Percentiles rank a stretch among this genome's conserved stretches.
Evolutionary conservation across 1,284 basidiomycete genomes (phyloP).

Genomic region (Sanghuangporus weigelae): DNA sequence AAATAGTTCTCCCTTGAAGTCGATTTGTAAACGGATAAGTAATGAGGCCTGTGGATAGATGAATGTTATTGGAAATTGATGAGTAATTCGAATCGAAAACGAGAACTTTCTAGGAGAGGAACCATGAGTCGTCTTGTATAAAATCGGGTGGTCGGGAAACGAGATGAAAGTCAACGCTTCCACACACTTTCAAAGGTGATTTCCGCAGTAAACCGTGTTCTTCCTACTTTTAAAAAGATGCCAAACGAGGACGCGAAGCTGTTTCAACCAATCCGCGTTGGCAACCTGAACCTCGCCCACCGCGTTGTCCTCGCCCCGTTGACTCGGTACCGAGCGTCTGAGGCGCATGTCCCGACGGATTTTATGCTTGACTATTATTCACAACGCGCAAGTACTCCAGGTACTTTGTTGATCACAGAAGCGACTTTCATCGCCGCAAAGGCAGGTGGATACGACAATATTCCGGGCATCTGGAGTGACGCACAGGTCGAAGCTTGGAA

Average conservation of each 20-base stretch:
- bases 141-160: too few relatives aligned
- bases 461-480: slow-evolving; percentile 25
- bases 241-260: slow-evolving; percentile 17
- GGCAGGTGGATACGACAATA: slow-evolving; percentile 20
- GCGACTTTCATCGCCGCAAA: slow-evolving; percentile 26
- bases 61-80: background rate
- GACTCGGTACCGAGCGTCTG: slow-evolving; percentile 28
- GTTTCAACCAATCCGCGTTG: slow-evolving; percentile 28
- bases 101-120: background rate
- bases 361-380: slow-evolving; percentile 24
- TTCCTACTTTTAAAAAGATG: background rate
- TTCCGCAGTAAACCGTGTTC: background rate
- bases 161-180: too few relatives aligned
- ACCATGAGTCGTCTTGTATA: too few relatives aligned
- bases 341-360: slow-evolving; percentile 22
- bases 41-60: background rate
- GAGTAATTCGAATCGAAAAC: background rate
- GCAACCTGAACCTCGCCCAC: slow-evolving; percentile 22
- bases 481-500: slow-evolving; percentile 30
- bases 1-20: too few relatives aligned
- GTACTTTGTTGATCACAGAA: slow-evolving; percentile 29
- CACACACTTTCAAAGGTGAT: background rate
- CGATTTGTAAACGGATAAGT: background rate
- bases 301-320: slow-evolving; percentile 31
- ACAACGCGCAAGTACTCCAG: slow-evolving; percentile 25